phyloP scores from a whole-genome alignment of 352 stramenopile genomes.

The Globisporangium sylvaticum region DNA sequence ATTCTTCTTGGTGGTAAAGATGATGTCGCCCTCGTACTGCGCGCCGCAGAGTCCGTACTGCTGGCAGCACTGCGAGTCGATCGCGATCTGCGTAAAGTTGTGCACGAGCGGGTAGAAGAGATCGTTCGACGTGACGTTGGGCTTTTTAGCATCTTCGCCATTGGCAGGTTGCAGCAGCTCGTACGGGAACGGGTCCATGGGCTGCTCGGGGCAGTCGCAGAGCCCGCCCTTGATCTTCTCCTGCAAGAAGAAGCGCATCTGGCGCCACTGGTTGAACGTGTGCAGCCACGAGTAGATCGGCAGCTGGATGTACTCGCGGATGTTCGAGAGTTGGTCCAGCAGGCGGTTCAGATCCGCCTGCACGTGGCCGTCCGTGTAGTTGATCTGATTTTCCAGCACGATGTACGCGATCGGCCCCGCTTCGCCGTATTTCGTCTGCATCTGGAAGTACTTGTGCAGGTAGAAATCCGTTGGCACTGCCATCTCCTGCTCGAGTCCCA shows the following conservation, averaged over 20 bases:
- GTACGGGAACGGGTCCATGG: conserved; percentile 78
- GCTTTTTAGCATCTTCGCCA: neutral
- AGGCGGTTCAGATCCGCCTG: conserved; percentile 65
- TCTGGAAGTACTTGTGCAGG: conserved; percentile 86
- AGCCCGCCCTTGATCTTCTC: conserved; percentile 58
- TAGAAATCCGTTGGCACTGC: conserved; percentile 87
- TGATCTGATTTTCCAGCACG: conserved; percentile 44
- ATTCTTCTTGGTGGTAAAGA: conserved; percentile 46
- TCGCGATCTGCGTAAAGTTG: conserved; percentile 83
- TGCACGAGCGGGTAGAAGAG: conserved; percentile 79
- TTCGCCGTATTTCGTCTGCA: conserved; percentile 79
- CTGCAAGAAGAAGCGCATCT: conserved; percentile 77
- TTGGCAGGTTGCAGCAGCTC: conserved; percentile 25
- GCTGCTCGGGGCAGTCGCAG: conserved; percentile 72
- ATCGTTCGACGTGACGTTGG: conserved; percentile 53
- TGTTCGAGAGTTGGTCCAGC: conserved; percentile 61
- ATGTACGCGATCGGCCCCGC: conserved; percentile 87
- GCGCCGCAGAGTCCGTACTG: conserved; percentile 84
- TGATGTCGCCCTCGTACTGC: conserved; percentile 83
- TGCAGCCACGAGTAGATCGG: conserved; percentile 88
- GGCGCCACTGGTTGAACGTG: conserved; percentile 84
- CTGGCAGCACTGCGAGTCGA: conserved; percentile 88
- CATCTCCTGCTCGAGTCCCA: conserved; percentile 87
- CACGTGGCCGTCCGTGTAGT: conserved; percentile 67
- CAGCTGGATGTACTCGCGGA: conserved; percentile 76